Conservation (phyloP, 768 basidiomycete genomes). For the Rhizopogon sp. region DNA sequence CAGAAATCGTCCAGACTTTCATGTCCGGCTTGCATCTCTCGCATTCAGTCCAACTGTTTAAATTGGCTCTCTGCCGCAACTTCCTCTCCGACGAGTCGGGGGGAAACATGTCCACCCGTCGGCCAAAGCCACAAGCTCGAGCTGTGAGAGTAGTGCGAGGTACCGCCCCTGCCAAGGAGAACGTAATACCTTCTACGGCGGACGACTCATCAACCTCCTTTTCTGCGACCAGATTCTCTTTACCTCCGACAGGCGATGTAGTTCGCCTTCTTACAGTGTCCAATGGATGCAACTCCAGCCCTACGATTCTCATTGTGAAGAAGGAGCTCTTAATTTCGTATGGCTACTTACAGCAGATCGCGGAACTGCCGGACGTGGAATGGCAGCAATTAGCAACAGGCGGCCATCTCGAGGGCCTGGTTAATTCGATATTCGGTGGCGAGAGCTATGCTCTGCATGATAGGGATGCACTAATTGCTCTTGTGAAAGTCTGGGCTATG, state of each 20-base stretch:
- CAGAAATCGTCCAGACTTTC: constrained; percentile 27
- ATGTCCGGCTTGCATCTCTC: constrained; percentile 34
- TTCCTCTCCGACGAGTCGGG: constrained; percentile 25
- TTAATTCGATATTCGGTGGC: constrained; percentile 22
- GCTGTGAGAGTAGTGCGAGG: constrained; percentile 14
- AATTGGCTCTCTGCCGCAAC: constrained; percentile 38
- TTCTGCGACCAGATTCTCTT: constrained; percentile 22
- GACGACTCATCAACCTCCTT: constrained; percentile 11
- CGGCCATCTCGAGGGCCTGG: constrained; percentile 18
- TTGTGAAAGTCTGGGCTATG: constrained; percentile 1
- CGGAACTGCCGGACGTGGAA: constrained; percentile 25
- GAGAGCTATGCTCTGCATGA: constrained; percentile 3
- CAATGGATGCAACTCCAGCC: constrained; percentile 12
- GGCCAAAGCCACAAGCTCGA: constrained; percentile 31
- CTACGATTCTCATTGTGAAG: constrained; percentile 24
- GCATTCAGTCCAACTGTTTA: constrained; percentile 32
- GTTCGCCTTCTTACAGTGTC: constrained; percentile 24
- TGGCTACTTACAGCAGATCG: constrained; percentile 27
- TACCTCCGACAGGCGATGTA: constrained; percentile 6
- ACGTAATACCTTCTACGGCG: not conserved
- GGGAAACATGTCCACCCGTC: constrained; percentile 13
- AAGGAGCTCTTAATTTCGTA: constrained; percentile 36
- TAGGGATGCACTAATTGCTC: not conserved
- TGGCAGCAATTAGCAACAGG: constrained; percentile 27
- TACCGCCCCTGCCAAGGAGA: not conserved